Evolutionary conservation across 2,329 filamentous ascomycete species (phyloP).

Genomic region (Akanthomyces lecanii): DNA sequence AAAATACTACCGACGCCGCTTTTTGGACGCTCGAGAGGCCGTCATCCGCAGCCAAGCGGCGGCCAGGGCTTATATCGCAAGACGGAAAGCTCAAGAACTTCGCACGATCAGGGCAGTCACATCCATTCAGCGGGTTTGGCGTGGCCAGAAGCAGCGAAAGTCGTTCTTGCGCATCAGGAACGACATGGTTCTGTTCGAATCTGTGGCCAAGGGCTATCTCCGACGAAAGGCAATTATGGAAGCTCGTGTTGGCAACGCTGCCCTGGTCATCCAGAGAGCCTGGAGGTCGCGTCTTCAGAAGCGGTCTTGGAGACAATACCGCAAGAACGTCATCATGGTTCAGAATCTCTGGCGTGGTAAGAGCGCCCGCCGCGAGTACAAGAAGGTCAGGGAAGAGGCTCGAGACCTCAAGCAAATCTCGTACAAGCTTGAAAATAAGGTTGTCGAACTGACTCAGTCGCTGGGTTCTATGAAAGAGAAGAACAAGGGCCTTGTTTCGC

Average conservation of each 20-base stretch:
- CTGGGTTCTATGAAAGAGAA: slow-evolving; percentile 88
- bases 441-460: slow-evolving; percentile 93
- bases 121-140: slow-evolving; percentile 93
- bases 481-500: slow-evolving; percentile 82
- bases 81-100: slow-evolving; percentile 73
- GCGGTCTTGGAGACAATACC: slow-evolving; percentile 79
- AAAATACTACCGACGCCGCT: slow-evolving; percentile 91
- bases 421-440: slow-evolving; percentile 99
- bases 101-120: slow-evolving; percentile 83
- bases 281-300: slow-evolving; percentile 81
- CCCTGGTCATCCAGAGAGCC: slow-evolving; percentile 80
- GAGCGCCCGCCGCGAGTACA: slow-evolving; percentile 76
- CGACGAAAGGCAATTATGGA: slow-evolving; percentile 90
- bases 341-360: slow-evolving; percentile 93
- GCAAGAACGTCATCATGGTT: slow-evolving; percentile 81
- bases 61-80: slow-evolving; percentile 71
- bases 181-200: slow-evolving; percentile 84
- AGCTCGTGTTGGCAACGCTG: slow-evolving; percentile 87
- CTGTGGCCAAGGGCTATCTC: slow-evolving; percentile 86
- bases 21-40: slow-evolving; percentile 78
- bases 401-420: slow-evolving; percentile 99
- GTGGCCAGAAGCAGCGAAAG: slow-evolving; percentile 84
- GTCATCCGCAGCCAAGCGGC: slow-evolving; percentile 77
- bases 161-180: slow-evolving; percentile 72
- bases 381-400: slow-evolving; percentile 87